phyloP scores from a whole-genome alignment of 1,139 yeast species.

The Sugiyamaella japonica region DNA sequence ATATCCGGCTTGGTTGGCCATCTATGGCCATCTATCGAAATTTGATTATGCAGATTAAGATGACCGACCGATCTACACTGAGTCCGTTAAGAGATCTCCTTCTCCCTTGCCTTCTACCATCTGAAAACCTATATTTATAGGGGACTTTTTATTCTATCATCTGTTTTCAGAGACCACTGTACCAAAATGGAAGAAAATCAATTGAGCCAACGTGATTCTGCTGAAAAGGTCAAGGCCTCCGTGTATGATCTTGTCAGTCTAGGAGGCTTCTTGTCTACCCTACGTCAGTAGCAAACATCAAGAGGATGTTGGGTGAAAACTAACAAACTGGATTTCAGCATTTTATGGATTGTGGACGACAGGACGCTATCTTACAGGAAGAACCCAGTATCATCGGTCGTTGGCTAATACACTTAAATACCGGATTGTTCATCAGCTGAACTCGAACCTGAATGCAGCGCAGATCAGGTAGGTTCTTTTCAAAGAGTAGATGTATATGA shows the following conservation, averaged over 20 bases:
- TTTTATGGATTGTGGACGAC: slow-evolving; percentile 11
- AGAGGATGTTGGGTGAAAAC: background rate
- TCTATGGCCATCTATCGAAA: too few relatives aligned
- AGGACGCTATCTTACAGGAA: slow-evolving; percentile 2
- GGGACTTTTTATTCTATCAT: background rate
- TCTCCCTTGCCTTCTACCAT: background rate
- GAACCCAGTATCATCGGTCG: slow-evolving; percentile 8
- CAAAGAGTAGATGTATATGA: too few relatives aligned
- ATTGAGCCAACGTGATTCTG: background rate
- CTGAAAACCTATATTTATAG: background rate
- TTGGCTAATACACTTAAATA: slow-evolving; percentile 6
- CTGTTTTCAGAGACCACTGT: background rate
- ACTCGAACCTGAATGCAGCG: slow-evolving; percentile 10
- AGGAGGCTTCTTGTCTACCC: slow-evolving; percentile 9
- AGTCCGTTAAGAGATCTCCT: background rate
- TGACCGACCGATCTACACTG: background rate
- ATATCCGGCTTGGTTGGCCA: too few relatives aligned
- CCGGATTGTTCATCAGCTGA: slow-evolving; percentile 5
- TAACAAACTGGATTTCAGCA: background rate
- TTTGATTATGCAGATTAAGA: slow-evolving; percentile 1
- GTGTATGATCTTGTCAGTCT: slow-evolving; percentile 5
- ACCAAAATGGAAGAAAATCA: background rate
- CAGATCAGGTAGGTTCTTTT: slow-evolving; percentile 10
- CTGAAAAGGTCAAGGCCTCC: slow-evolving; percentile 2
- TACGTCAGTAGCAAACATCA: slow-evolving; percentile 7